These are phyloP conservation scores for Hymenoscyphus repandus DNA, from an alignment of 2,329 filamentous ascomycete species.

Conservation along the genomic window DNA sequence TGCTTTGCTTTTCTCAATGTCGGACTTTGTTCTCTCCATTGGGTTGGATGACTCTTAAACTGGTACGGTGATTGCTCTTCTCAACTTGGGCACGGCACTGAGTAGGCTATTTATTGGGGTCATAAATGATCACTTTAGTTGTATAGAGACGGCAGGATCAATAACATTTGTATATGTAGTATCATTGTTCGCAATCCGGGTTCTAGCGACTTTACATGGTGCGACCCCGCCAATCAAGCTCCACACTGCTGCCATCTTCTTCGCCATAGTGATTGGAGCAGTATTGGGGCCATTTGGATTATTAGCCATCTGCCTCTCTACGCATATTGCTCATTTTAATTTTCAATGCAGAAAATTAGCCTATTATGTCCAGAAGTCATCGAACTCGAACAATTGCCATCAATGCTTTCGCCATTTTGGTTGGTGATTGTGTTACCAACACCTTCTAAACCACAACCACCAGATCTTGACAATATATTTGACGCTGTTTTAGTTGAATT, in stretches of 20 bases:
- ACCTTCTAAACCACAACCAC: constrained; percentile 26
- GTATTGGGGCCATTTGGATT: constrained; percentile 46
- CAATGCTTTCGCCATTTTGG: constrained; percentile 36
- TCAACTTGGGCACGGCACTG: constrained; percentile 44
- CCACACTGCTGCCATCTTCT: too few relatives aligned
- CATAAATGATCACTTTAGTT: constrained; percentile 39
- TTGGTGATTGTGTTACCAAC: constrained; percentile 33
- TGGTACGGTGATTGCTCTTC: constrained; percentile 35
- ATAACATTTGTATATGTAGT: constrained; percentile 37
- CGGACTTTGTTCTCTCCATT: constrained; percentile 40
- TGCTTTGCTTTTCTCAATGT: constrained; percentile 41
- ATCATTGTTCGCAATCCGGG: constrained; percentile 40
- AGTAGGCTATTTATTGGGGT: constrained; percentile 42
- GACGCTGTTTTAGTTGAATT: background rate
- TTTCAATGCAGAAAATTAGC: constrained; percentile 30
- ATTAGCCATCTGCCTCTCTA: constrained; percentile 19
- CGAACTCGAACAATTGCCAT: constrained; percentile 35
- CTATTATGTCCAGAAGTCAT: constrained; percentile 37
- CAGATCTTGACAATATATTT: too few relatives aligned
- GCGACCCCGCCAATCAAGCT: too few relatives aligned
- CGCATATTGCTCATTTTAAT: background rate
- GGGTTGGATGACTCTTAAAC: constrained; percentile 37
- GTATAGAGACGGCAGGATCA: constrained; percentile 37
- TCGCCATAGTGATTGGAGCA: constrained; percentile 38
- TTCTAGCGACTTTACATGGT: constrained; percentile 38